Conservation (phyloP, 192 early-diverging fungal genomes). For the Hyaloraphidium curvatum region DNA sequence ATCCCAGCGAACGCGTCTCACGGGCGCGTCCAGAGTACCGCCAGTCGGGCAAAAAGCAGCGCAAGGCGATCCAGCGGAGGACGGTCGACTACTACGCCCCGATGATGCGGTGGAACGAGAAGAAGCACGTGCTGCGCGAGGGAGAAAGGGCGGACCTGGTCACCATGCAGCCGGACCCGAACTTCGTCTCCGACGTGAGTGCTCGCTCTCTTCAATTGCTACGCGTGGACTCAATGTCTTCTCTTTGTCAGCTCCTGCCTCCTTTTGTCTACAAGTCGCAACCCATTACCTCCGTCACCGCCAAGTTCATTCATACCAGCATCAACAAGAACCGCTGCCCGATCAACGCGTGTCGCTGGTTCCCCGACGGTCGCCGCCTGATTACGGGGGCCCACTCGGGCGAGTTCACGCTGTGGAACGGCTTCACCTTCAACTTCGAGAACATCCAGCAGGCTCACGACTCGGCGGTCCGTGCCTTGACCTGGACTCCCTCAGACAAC, state of each 20-base stretch:
- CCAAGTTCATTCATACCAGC: slow-evolving; percentile 77
- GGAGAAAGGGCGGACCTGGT: slow-evolving; percentile 27
- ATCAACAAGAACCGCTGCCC: slow-evolving; percentile 85
- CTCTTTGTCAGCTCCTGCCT: slow-evolving; percentile 35
- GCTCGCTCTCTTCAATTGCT: not conserved
- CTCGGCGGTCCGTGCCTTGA: slow-evolving; percentile 31
- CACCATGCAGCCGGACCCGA: slow-evolving; percentile 44
- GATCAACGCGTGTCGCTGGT: slow-evolving; percentile 87
- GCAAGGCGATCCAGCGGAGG: slow-evolving; percentile 75
- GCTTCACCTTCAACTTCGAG: slow-evolving; percentile 94
- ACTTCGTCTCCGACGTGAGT: slow-evolving; percentile 54
- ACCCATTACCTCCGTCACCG: slow-evolving; percentile 52
- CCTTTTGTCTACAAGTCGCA: slow-evolving; percentile 42
- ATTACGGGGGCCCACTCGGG: slow-evolving; percentile 85
- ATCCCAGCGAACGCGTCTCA: too few species aligned
- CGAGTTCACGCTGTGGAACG: slow-evolving; percentile 96
- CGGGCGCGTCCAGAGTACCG: too few species aligned
- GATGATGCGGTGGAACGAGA: slow-evolving; percentile 55
- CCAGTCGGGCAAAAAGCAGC: slow-evolving; percentile 63
- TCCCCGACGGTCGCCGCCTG: slow-evolving; percentile 82
- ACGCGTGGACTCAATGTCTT: not conserved
- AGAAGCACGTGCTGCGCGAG: slow-evolving; percentile 31
- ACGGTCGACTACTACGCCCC: slow-evolving; percentile 87
- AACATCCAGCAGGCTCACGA: slow-evolving; percentile 60
- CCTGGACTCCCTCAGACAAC: slow-evolving; percentile 87